Conservation (phyloP, 441 rosid genomes). For the Theobroma grandiflorum region DNA sequence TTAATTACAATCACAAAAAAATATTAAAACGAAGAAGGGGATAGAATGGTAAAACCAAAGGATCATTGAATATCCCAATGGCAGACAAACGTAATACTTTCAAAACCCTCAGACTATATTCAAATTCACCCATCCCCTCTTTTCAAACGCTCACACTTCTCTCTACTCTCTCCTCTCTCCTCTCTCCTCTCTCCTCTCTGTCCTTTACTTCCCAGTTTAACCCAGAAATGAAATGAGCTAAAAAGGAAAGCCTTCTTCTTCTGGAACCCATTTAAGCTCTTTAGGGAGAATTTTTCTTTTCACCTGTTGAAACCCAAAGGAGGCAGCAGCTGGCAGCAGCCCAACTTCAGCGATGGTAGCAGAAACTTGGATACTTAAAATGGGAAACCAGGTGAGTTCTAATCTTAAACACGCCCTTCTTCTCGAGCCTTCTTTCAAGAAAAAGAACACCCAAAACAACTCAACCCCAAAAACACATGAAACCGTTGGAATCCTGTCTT, state of each 20-base stretch:
- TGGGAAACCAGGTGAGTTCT: constrained; percentile 93
- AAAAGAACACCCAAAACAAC: constrained; percentile 40
- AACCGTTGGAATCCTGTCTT: constrained; percentile 81
- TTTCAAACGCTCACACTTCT: constrained; percentile 12
- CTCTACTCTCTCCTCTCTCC: constrained; percentile 18
- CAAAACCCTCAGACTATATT: constrained; percentile 21
- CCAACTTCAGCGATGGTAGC: constrained; percentile 73
- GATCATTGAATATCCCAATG: not conserved
- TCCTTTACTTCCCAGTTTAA: constrained; percentile 17
- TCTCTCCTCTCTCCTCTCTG: constrained; percentile 12
- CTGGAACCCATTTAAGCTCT: not conserved
- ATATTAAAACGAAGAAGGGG: not conserved
- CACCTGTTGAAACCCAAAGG: constrained; percentile 18
- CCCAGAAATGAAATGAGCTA: constrained; percentile 21
- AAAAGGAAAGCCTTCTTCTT: not conserved
- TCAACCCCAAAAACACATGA: constrained; percentile 42
- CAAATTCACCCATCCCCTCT: constrained; percentile 1
- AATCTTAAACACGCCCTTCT: constrained; percentile 90
- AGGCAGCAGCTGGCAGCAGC: not conserved
- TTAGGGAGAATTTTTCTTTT: not conserved
- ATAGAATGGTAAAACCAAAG: not conserved
- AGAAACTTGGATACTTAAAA: constrained; percentile 89
- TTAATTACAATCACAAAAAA: not conserved
- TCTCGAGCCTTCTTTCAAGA: constrained; percentile 54
- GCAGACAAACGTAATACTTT: not conserved